Conservation (phyloP, 768 basidiomycete genomes). For the Russula griseocarnosa region DNA sequence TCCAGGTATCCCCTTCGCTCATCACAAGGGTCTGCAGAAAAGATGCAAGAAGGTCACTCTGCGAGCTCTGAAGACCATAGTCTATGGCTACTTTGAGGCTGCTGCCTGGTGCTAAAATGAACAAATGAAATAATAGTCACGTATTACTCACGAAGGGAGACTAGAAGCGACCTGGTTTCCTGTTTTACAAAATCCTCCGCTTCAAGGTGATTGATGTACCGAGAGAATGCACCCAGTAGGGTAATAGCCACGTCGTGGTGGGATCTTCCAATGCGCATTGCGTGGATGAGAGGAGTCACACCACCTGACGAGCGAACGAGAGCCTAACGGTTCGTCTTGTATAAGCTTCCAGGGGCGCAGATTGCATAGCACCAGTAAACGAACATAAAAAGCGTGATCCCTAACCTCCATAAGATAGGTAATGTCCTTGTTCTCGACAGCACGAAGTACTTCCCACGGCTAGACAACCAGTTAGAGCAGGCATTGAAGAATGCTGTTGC, state of each 20-base stretch:
- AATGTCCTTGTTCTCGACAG: slow-evolving; percentile 81
- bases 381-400: slow-evolving; percentile 73
- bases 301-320: slow-evolving; percentile 82
- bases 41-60: slow-evolving; percentile 82
- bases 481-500: background rate
- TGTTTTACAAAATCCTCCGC: slow-evolving; percentile 69
- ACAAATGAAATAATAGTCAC: background rate
- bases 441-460: slow-evolving; percentile 71
- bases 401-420: slow-evolving; percentile 79
- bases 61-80: slow-evolving; percentile 73
- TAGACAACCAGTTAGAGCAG: slow-evolving; percentile 28
- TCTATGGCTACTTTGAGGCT: slow-evolving; percentile 93
- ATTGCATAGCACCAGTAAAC: slow-evolving; percentile 32
- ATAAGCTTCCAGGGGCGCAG: background rate
- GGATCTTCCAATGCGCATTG: slow-evolving; percentile 72
- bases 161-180: slow-evolving; percentile 67
- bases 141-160: slow-evolving; percentile 62
- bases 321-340: slow-evolving; percentile 42
- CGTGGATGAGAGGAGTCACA: slow-evolving; percentile 85
- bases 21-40: slow-evolving; percentile 94
- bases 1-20: slow-evolving; percentile 93
- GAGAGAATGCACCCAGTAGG: slow-evolving; percentile 84
- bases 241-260: slow-evolving; percentile 84
- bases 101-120: slow-evolving; percentile 43
- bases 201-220: slow-evolving; percentile 85